Conservation (phyloP, 1,139 yeast genomes). For the Chernovozyma aurita region DNA sequence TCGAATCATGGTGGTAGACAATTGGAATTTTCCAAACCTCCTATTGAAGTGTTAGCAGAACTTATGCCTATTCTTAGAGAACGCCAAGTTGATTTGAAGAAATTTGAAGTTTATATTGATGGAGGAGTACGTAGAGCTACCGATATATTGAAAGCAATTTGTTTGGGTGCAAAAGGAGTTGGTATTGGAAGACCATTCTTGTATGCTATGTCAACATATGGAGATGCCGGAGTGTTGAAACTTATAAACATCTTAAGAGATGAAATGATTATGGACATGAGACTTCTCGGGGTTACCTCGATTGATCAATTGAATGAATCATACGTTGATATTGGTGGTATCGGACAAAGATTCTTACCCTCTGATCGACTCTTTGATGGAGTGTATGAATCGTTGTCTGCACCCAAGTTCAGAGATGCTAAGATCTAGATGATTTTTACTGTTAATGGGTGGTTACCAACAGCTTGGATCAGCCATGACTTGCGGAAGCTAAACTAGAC, state of each 20-base stretch:
- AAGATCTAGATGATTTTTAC: too few relatives aligned
- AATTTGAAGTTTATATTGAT: constrained; percentile 44
- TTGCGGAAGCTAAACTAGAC: too few relatives aligned
- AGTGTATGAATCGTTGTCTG: constrained; percentile 7
- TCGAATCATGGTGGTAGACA: constrained; percentile 60
- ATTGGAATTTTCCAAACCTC: constrained; percentile 44
- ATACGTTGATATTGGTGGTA: constrained; percentile 26
- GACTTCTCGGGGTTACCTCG: constrained; percentile 40
- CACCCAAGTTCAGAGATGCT: too few relatives aligned
- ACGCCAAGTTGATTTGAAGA: constrained; percentile 25
- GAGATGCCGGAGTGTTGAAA: constrained; percentile 45
- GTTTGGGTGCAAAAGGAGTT: constrained; percentile 55
- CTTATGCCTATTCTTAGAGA: constrained; percentile 36
- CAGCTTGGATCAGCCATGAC: too few relatives aligned
- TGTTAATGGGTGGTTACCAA: too few relatives aligned
- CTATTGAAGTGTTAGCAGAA: constrained; percentile 47
- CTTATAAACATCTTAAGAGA: constrained; percentile 38
- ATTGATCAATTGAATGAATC: constrained; percentile 40
- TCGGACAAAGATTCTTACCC: constrained; percentile 4
- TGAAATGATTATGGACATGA: constrained; percentile 44
- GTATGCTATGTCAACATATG: constrained; percentile 47
- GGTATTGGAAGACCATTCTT: constrained; percentile 50
- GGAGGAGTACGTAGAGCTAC: constrained; percentile 57
- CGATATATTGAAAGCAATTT: constrained; percentile 49
- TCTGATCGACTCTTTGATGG: constrained; percentile 5